phyloP scores from a whole-genome alignment of 2,329 filamentous ascomycete genomes.

The Neofusicoccum umdonicola region DNA sequence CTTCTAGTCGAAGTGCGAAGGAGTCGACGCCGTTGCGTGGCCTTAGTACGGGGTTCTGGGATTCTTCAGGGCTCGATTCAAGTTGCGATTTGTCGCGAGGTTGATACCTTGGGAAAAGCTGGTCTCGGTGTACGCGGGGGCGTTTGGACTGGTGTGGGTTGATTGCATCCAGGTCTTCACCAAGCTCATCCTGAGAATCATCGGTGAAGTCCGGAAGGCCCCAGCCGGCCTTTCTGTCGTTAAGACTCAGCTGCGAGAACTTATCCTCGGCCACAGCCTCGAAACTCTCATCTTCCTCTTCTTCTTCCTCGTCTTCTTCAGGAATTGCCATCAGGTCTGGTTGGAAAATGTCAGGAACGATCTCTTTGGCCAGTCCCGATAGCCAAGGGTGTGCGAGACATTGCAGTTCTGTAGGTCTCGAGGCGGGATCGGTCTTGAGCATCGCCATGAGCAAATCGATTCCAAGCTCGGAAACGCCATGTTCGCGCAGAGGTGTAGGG shows the following conservation, averaged over 20 bases:
- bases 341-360: slow-evolving; percentile 31
- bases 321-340: slow-evolving; percentile 40
- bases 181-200: slow-evolving; percentile 33
- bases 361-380: slow-evolving; percentile 39
- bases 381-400: slow-evolving; percentile 77
- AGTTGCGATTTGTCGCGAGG: slow-evolving; percentile 33
- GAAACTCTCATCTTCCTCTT: background rate
- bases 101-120: slow-evolving; percentile 38
- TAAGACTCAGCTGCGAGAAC: slow-evolving; percentile 54
- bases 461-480: slow-evolving; percentile 61
- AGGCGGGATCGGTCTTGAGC: slow-evolving; percentile 74
- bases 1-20: slow-evolving; percentile 24
- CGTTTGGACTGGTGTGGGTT: slow-evolving; percentile 45
- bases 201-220: slow-evolving; percentile 19
- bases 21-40: slow-evolving; percentile 27
- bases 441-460: slow-evolving; percentile 76
- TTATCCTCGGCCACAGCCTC: slow-evolving; percentile 28
- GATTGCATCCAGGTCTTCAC: slow-evolving; percentile 21
- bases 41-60: slow-evolving; percentile 27
- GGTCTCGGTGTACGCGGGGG: slow-evolving; percentile 31
- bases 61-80: slow-evolving; percentile 39
- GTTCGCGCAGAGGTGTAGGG: slow-evolving; percentile 58
- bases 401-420: slow-evolving; percentile 69
- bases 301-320: slow-evolving; percentile 62
- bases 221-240: slow-evolving; percentile 41